A percentile compares a stretch with the other conserved stretches of the same genome.
Conservation (phyloP, 768 basidiomycete genomes). For the Lactarius sp. region DNA sequence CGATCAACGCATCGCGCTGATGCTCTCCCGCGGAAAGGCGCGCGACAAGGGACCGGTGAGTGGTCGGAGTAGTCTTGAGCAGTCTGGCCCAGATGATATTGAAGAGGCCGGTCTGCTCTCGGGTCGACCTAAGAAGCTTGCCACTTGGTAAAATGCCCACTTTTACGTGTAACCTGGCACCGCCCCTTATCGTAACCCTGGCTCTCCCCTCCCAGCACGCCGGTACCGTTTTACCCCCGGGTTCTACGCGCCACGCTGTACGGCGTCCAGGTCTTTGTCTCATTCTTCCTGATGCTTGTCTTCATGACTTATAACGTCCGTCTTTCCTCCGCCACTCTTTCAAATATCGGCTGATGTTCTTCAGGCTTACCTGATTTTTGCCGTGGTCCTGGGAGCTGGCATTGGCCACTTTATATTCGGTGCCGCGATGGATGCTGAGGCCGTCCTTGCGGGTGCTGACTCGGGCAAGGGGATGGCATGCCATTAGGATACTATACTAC, state of each 20-base stretch:
- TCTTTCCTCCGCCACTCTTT: conserved; percentile 16
- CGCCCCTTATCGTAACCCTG: not conserved
- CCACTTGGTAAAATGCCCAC: conserved; percentile 37
- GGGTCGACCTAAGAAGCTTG: conserved; percentile 39
- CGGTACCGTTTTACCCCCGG: conserved; percentile 47
- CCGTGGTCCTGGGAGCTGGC: conserved; percentile 78
- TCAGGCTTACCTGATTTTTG: conserved; percentile 80
- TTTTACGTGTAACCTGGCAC: conserved; percentile 37
- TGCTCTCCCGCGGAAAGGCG: conserved; percentile 46
- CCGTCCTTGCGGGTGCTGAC: conserved; percentile 42
- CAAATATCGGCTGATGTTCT: conserved; percentile 4
- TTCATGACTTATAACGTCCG: conserved; percentile 96
- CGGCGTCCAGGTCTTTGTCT: conserved; percentile 69
- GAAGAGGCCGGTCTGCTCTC: conserved; percentile 56
- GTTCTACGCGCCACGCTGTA: conserved; percentile 64
- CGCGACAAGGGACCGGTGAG: conserved; percentile 39
- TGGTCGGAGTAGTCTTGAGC: conserved; percentile 40
- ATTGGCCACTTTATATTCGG: conserved; percentile 80
- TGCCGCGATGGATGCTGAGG: conserved; percentile 56
- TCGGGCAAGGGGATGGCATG: conserved; percentile 69
- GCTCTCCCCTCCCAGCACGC: conserved; percentile 35
- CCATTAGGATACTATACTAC: conserved; percentile 44
- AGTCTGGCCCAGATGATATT: conserved; percentile 31
- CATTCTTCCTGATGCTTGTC: conserved; percentile 90
- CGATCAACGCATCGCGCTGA: conserved; percentile 53